These are phyloP conservation scores for Triadica sebifera DNA, from an alignment of 345 rosid genomes.

Conservation along the genomic window DNA sequence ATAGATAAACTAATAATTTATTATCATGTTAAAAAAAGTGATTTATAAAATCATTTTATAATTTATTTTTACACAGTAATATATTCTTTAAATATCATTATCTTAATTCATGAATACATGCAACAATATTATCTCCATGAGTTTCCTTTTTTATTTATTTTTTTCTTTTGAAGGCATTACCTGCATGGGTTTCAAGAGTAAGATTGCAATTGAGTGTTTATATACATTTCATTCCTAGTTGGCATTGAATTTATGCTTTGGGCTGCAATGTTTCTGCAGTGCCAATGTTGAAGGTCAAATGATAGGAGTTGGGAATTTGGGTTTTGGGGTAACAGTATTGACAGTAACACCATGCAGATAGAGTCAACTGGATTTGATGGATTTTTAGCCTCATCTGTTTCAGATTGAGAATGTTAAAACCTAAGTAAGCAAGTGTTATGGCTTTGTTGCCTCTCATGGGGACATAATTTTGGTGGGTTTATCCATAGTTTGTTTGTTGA, in stretches of 20 bases:
- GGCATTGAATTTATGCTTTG: not conserved
- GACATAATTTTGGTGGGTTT: not conserved
- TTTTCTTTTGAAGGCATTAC: no score
- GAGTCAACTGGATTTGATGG: not conserved
- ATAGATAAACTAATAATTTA: no score
- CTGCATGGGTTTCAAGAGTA: no score
- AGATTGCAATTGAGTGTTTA: not conserved
- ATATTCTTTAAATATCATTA: no score
- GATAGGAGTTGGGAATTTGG: not conserved
- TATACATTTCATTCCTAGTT: not conserved
- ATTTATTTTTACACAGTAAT: no score
- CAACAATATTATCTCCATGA: no score
- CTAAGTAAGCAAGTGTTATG: not conserved
- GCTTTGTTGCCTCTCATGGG: not conserved
- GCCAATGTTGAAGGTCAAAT: not conserved
- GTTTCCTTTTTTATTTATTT: no score
- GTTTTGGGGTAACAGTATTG: not conserved
- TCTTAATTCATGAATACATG: no score
- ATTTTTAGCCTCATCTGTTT: slow-evolving; percentile 15
- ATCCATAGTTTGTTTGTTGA: not conserved
- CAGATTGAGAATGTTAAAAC: slow-evolving; percentile 15
- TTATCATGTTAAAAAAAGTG: no score
- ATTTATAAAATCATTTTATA: no score
- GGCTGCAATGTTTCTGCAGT: not conserved
- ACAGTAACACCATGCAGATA: no score